Evolutionary conservation across 768 basidiomycete species (phyloP).

Genomic region (Mrakia gelida): DNA sequence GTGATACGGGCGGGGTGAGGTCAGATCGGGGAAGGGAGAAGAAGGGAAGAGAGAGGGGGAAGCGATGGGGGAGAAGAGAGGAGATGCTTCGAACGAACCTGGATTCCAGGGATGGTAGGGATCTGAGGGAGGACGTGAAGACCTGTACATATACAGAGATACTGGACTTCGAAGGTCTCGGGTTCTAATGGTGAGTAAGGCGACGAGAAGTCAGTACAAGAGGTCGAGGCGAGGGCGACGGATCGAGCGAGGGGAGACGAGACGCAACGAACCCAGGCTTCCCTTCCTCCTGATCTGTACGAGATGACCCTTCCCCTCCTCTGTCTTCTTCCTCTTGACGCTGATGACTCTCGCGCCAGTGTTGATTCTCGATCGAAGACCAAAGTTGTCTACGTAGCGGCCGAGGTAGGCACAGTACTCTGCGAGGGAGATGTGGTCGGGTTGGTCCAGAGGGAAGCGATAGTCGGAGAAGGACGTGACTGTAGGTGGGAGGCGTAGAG

Average conservation of each 20-base stretch:
- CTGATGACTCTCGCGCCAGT: constrained; percentile 48
- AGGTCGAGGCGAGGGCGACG: background rate
- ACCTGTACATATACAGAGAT: constrained; percentile 30
- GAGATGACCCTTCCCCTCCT: constrained; percentile 44
- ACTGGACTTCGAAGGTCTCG: constrained; percentile 1
- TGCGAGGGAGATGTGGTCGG: constrained; percentile 53
- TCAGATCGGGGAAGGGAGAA: no score
- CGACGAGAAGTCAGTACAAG: background rate
- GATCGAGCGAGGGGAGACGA: no score
- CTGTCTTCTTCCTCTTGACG: constrained; percentile 40
- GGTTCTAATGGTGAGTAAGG: background rate
- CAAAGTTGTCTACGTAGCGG: constrained; percentile 50
- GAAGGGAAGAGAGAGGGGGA: background rate
- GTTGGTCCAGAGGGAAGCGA: constrained; percentile 47
- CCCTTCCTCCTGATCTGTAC: constrained; percentile 37
- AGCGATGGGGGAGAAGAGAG: no score
- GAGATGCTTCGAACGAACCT: constrained; percentile 34
- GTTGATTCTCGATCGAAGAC: constrained; percentile 46
- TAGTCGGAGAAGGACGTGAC: constrained; percentile 29
- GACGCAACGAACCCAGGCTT: background rate
- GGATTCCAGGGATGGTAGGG: constrained; percentile 53
- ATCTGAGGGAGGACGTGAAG: constrained; percentile 46
- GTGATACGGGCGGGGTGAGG: no score
- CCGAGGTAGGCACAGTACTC: constrained; percentile 56
- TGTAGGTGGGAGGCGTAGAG: constrained; percentile 1